Evolutionary conservation across 768 basidiomycete genomes (phyloP).

Genomic region (Crepidotus variabilis): DNA sequence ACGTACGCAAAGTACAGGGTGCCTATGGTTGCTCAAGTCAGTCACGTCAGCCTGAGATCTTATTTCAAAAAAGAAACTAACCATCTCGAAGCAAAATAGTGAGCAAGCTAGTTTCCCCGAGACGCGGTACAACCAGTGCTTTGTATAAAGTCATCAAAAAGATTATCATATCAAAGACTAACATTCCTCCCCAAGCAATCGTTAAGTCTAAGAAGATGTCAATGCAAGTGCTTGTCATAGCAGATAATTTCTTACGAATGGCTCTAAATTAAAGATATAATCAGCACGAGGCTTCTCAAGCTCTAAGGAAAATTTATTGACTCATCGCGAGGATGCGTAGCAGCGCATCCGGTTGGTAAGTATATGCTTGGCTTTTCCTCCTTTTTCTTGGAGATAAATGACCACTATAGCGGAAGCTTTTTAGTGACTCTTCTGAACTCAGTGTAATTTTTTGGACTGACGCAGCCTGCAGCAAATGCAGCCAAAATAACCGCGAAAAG

Average conservation of each 20-base stretch:
- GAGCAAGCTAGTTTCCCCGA: conserved; percentile 15
- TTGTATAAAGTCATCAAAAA: conserved; percentile 20
- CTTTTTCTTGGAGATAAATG: conserved; percentile 18
- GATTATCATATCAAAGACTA: conserved; percentile 17
- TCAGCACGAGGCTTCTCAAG: neutral
- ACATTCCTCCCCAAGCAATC: conserved; percentile 14
- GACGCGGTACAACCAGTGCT: neutral
- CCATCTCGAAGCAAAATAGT: no score
- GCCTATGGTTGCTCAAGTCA: conserved; percentile 14
- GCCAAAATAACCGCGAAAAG: conserved; percentile 2
- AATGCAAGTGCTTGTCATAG: neutral
- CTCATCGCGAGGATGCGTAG: conserved; percentile 14
- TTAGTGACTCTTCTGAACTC: neutral
- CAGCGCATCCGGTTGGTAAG: conserved; percentile 19
- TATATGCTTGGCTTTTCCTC: conserved; percentile 8
- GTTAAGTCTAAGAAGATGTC: conserved; percentile 7
- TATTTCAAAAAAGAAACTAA: no score
- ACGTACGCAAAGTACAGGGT: conserved; percentile 33
- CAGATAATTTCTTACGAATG: conserved; percentile 13
- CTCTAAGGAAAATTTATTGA: conserved; percentile 10
- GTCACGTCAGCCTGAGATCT: no score
- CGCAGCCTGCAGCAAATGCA: neutral
- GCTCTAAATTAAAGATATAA: conserved; percentile 7
- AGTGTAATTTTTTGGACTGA: neutral
- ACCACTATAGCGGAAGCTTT: conserved; percentile 19